Evolutionary conservation across 305 asterid species (phyloP).

Genomic region (Rubia occidens): DNA sequence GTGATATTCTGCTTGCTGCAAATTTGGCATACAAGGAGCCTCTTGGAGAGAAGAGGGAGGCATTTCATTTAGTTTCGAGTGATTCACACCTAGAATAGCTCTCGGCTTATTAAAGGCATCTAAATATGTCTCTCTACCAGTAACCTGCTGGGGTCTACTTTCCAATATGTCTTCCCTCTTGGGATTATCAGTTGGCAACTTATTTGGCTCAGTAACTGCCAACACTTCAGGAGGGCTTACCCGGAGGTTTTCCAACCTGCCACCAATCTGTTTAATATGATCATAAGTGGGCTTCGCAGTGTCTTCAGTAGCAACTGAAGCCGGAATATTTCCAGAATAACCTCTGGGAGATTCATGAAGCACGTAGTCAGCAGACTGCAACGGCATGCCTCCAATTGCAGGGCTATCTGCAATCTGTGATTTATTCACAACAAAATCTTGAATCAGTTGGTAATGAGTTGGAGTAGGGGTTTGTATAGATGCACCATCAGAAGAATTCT

Average conservation of each 20-base stretch:
- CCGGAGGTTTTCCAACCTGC: conserved; percentile 50
- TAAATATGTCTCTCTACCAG: conserved; percentile 22
- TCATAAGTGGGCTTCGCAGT: conserved; percentile 29
- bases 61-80: conserved; percentile 11
- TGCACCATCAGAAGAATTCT: conserved; percentile 34
- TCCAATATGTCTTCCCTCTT: conserved; percentile 26
- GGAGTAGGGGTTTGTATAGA: conserved; percentile 36
- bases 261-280: conserved; percentile 48
- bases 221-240: conserved; percentile 43
- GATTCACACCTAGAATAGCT: conserved; percentile 5
- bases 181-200: conserved; percentile 22
- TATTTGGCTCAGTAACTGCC: conserved; percentile 26
- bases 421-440: conserved; percentile 34
- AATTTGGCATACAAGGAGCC: conserved; percentile 16
- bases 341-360: conserved; percentile 48
- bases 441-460: conserved; percentile 48
- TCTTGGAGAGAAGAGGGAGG: conserved; percentile 16
- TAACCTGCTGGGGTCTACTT: conserved; percentile 23
- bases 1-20: conserved; percentile 28
- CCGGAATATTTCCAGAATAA: conserved; percentile 34
- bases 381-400: conserved; percentile 28
- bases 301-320: conserved; percentile 42
- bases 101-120: conserved; percentile 14
- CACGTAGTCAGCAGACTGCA: conserved; percentile 36
- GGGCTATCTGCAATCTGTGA: conserved; percentile 34